These are phyloP conservation scores for Porpolomopsis calyptriformis DNA, from an alignment of 768 basidiomycete genomes.

Conservation along the genomic window DNA sequence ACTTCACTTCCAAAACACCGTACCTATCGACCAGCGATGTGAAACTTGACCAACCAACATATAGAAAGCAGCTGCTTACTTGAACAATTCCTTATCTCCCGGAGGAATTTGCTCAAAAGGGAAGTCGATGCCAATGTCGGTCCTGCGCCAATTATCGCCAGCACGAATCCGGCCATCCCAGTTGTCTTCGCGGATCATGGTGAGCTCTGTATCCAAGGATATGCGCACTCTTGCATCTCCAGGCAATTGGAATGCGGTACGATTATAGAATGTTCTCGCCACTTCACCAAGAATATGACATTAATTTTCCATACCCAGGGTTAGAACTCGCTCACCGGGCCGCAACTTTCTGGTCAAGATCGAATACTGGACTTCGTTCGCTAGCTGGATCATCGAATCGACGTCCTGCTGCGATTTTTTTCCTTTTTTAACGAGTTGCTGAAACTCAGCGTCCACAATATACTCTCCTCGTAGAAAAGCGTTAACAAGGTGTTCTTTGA, in stretches of 20 bases:
- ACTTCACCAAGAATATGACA: conserved; percentile 34
- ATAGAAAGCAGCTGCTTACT: conserved; percentile 32
- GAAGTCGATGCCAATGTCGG: conserved; percentile 84
- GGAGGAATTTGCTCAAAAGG: conserved; percentile 69
- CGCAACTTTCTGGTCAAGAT: conserved; percentile 68
- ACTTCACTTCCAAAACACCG: conserved; percentile 93
- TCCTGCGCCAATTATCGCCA: conserved; percentile 86
- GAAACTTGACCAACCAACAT: not conserved
- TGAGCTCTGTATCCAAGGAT: conserved; percentile 93
- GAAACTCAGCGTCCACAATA: conserved; percentile 89
- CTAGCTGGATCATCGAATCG: conserved; percentile 89
- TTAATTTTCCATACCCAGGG: not conserved
- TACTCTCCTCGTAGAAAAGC: conserved; percentile 84
- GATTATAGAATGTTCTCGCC: conserved; percentile 95
- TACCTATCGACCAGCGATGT: conserved; percentile 35
- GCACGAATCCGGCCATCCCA: conserved; percentile 80
- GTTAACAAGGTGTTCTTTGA: conserved; percentile 90
- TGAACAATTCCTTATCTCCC: conserved; percentile 89
- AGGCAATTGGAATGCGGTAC: conserved; percentile 97
- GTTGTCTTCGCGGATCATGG: conserved; percentile 91
- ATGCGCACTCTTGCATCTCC: conserved; percentile 98
- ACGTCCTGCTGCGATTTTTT: conserved; percentile 91
- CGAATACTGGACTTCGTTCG: conserved; percentile 94
- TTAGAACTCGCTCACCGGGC: conserved; percentile 50
- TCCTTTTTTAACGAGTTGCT: conserved; percentile 73